Evolutionary conservation across 2,329 filamentous ascomycete genomes (phyloP), one percentile per base, ranked within the genome.

Genomic region (Hypomyces perniciosus): DNA sequence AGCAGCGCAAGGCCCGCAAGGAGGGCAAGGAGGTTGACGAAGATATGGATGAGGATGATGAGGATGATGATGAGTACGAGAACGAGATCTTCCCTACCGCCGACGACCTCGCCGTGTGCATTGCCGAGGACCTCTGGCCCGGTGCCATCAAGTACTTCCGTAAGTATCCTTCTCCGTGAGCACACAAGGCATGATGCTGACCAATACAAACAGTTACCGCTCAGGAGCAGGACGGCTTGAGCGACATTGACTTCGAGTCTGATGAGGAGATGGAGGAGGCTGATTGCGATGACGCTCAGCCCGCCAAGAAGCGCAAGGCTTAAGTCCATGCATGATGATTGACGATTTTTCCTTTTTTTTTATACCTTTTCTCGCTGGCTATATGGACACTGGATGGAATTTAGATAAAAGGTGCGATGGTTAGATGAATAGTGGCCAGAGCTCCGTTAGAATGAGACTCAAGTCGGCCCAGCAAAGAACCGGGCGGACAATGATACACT

Each of bases 61-160:
- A 84, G 0, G 79, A 84, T 0, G 77, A 87, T 0, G 80, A 85
- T 56, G 79, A 85, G 58, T 79, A 84, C 54, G 82, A 84, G 48
- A 78, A 85, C 44, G 92, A 96, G 70, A 85, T 95, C 60, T 96
- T 93, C 76, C 86, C 88, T n/a, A 83, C 83, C 40, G 92, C 88
- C 26, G 90, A 95, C 59, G 86, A 91, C 55, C 69, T 97, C 44
- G 91, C 90, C 37, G 78, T 90, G 56, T 78, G 83, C 54, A 76
- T 97, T 59, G 83, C 86, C 7, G 91, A 97, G 65, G 92, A 97
- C 60, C 73, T 97, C 47, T 96, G 86, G 85, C 88, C 89, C 44
- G 83, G 84, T 56, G 92, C 91, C 52, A 85, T 95, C 68, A 89
- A 88, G 68, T 95, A 93, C 73, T 97, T 93, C 73, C 87, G 89